Conservation (phyloP, 75 land plant genomes). For the Cunninghamia lanceolata region DNA sequence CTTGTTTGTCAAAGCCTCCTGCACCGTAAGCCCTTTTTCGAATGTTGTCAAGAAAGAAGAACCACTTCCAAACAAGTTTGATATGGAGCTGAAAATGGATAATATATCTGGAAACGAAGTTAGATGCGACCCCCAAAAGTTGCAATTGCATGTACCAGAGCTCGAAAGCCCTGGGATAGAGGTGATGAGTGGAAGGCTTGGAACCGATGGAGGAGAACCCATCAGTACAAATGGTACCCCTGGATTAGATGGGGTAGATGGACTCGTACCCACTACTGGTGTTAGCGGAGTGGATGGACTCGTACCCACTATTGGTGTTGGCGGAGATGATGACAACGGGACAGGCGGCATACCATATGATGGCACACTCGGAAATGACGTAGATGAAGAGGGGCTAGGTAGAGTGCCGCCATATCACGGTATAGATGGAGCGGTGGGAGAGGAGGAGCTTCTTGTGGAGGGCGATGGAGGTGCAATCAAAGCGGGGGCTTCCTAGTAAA, state of each 20-base stretch:
- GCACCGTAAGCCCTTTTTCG: slow-evolving; percentile 30
- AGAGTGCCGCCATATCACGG: not conserved
- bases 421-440: slow-evolving; percentile 8
- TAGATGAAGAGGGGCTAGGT: not conserved
- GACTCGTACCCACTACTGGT: not conserved
- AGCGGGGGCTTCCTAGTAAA: slow-evolving; percentile 5
- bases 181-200: not conserved
- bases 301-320: not conserved
- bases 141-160: slow-evolving; percentile 8
- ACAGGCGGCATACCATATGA: slow-evolving; percentile 23
- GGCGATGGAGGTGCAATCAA: slow-evolving; percentile 2
- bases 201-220: not conserved
- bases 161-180: not conserved
- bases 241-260: not conserved
- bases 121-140: slow-evolving; percentile 51
- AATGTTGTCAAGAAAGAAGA: not conserved
- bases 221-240: no score
- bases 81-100: slow-evolving; percentile 42
- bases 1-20: slow-evolving; percentile 49
- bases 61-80: slow-evolving; percentile 24
- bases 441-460: not conserved
- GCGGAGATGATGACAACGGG: slow-evolving; percentile 8
- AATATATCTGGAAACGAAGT: slow-evolving; percentile 36
- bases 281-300: not conserved
- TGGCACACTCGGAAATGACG: no score